phyloP scores from a whole-genome alignment of 2,329 filamentous ascomycete genomes.

The Aureobasidium sp. region DNA sequence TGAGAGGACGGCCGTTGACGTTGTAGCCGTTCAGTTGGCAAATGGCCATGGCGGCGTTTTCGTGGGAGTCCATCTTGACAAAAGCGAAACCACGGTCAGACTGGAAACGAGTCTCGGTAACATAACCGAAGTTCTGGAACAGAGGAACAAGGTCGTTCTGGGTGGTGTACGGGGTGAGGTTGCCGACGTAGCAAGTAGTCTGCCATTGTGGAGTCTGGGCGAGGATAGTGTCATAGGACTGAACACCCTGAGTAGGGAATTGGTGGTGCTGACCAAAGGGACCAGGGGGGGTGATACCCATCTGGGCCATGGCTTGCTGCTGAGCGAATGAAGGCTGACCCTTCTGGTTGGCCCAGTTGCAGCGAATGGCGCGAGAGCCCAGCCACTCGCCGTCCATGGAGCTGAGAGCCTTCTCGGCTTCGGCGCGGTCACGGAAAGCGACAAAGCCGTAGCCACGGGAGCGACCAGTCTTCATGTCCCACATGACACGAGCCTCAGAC shows the following conservation, averaged over 20 bases:
- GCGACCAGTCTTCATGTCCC: conserved; percentile 99
- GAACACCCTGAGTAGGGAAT: conserved; percentile 91
- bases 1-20: conserved; percentile 90
- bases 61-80: conserved; percentile 98
- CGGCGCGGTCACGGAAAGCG: conserved; percentile 85
- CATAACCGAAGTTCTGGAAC: conserved; percentile 97
- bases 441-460: conserved; percentile 98
- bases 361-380: conserved; percentile 92
- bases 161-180: conserved; percentile 94
- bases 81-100: conserved; percentile 97
- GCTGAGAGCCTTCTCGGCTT: conserved; percentile 92
- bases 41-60: conserved; percentile 97
- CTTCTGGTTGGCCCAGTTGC: conserved; percentile 99
- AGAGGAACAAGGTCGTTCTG: conserved; percentile 95
- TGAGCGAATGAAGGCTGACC: conserved; percentile 98
- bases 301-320: conserved; percentile 91
- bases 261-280: conserved; percentile 88
- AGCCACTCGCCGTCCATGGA: conserved; percentile 99
- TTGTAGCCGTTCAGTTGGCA: conserved; percentile 98
- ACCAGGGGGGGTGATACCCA: conserved; percentile 97
- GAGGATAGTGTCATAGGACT: conserved; percentile 96
- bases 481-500: conserved; percentile 98
- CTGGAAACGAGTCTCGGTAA: conserved; percentile 95
- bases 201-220: conserved; percentile 95
- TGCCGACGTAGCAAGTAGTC: conserved; percentile 96